Conservation (phyloP, 257 asterid species). For the Nicotiana otophora region DNA sequence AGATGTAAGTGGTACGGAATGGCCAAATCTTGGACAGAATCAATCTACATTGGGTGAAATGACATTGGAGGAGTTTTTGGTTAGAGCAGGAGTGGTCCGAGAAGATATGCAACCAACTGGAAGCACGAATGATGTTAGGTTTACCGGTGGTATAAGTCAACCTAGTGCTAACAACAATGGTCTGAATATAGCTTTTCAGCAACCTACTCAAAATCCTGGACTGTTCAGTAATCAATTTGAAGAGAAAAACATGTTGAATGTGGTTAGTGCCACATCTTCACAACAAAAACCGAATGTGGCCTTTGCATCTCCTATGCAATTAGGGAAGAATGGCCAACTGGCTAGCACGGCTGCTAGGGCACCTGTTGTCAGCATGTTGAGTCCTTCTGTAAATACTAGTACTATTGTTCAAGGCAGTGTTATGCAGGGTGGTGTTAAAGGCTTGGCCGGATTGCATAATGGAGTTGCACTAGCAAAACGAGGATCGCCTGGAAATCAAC, state of each 20-base stretch:
- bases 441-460: constrained; percentile 41
- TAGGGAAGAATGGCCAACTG: constrained; percentile 34
- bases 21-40: constrained; percentile 38
- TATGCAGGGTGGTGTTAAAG: constrained; percentile 34
- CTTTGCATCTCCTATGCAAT: constrained; percentile 49
- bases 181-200: constrained; percentile 44
- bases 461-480: constrained; percentile 36
- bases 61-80: constrained; percentile 77
- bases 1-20: constrained; percentile 32
- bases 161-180: constrained; percentile 23
- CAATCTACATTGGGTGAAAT: constrained; percentile 74
- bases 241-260: constrained; percentile 31
- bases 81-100: constrained; percentile 71
- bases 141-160: constrained; percentile 31
- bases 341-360: constrained; percentile 35
- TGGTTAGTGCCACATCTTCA: constrained; percentile 28
- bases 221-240: constrained; percentile 36
- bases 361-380: constrained; percentile 30
- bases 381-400: constrained; percentile 27
- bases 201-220: constrained; percentile 30
- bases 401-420: constrained; percentile 29
- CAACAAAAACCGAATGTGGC: constrained; percentile 37
- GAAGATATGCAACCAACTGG: constrained; percentile 54
- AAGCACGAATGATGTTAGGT: constrained; percentile 23
- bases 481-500: constrained; percentile 49